Evolutionary conservation across 805 yeast genomes (phyloP), one percentile per base, ranked within the genome.

Genomic region (Middelhovenomyces tepae): DNA sequence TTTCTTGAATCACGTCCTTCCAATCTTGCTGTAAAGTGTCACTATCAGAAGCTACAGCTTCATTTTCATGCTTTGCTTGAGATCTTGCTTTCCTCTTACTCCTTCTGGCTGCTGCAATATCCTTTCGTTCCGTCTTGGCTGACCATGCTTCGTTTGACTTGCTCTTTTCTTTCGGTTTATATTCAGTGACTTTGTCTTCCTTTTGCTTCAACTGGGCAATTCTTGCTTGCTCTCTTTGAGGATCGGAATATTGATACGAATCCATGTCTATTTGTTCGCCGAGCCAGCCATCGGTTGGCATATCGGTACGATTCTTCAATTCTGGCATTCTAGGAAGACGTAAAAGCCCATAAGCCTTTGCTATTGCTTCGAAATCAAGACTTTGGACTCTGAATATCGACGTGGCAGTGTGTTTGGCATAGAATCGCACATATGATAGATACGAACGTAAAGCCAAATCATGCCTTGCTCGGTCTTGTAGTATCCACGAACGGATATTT

Each of bases 241-340:
- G 54, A 49, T 89, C 89, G 8, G 62, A 59, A 50, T 82, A 89
- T 7, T 67, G 59, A 52, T 71, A 84, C 1, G 55, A 62, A 41
- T 80, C 84, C 73, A 83, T 69, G 45, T 83, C 78, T 13, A 86
- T 64, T 2, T 62, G 61, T 18, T 60, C 67, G 2, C 76, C 67
- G 22, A 83, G 57, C 85, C 87, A 84, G 1, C 95, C 96, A 40
- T 74, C 77, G 20, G 67, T 72, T 0, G 86, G 82, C 47, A 75
- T 59, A 8, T 56, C 44, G 2, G 66, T 71, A 23, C 59, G 50
- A 19, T 65, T 50, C 15, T 77, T 69, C 20, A 75, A 59, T 51
- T 91, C 99, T 0, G 98, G 98, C 97, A 93, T 91, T 45, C 77
- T 74, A 6, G 99, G 99, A 38, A 89, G 59, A 45, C 95, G 67